These are phyloP conservation scores for Chaetothyriales sp. DNA, from an alignment of 2,329 filamentous ascomycete genomes.

Conservation along the genomic window DNA sequence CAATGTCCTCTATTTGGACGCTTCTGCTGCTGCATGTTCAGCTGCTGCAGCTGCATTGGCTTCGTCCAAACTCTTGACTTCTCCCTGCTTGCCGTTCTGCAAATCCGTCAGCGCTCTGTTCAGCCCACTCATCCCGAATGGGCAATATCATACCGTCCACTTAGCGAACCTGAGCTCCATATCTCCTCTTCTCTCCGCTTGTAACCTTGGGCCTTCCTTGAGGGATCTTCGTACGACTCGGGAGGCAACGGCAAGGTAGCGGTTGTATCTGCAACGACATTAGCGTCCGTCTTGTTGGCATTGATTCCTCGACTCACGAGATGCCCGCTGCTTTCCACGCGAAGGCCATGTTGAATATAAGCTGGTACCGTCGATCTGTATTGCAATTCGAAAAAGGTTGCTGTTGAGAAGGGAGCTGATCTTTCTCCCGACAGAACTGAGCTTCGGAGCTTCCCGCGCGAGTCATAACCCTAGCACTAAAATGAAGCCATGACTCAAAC, in stretches of 20 bases:
- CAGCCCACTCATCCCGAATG: background rate
- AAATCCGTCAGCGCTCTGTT: conserved; percentile 3
- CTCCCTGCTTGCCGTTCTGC: conserved; percentile 93
- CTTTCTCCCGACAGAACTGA: background rate
- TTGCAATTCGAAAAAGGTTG: background rate
- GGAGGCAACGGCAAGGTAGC: conserved; percentile 90
- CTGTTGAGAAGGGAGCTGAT: background rate
- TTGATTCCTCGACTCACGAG: conserved; percentile 49
- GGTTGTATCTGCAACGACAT: conserved; percentile 72
- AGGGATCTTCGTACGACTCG: conserved; percentile 91
- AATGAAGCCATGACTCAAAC: background rate
- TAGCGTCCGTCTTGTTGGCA: conserved; percentile 3
- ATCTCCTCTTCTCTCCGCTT: conserved; percentile 78
- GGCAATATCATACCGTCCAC: conserved; percentile 61
- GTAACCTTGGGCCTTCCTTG: conserved; percentile 84
- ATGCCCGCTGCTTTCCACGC: conserved; percentile 97
- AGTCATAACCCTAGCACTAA: background rate
- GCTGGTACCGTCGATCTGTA: background rate
- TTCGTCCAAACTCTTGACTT: conserved; percentile 55
- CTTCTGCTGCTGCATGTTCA: conserved; percentile 30
- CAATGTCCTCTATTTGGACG: background rate
- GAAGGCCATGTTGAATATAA: conserved; percentile 56
- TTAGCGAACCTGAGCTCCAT: conserved; percentile 82
- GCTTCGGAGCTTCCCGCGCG: background rate
- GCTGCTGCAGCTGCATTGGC: conserved; percentile 39